Evolutionary conservation across 306 rosid species (phyloP).

Genomic region (barrel medic (Medicago truncatula)): MtrunA17r5.0-ANR NC_053046.1:25219501-25220000

Average conservation of each 20-base stretch:
- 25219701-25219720: constrained; percentile 37
- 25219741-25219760: constrained; percentile 78
- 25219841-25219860: too few relatives aligned
- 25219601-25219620: constrained; percentile 76
- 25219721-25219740: constrained; percentile 86
- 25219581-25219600: constrained; percentile 75
- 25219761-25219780: constrained; percentile 70
- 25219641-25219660: not conserved
- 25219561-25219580: constrained; percentile 63
- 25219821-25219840: constrained; percentile 47
- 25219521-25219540: constrained; percentile 55
- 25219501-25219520: constrained; percentile 32
- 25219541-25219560: constrained; percentile 74
- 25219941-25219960: too few relatives aligned
- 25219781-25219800: constrained; percentile 68
- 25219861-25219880: too few relatives aligned
- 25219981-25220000: too few relatives aligned
- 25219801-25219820: constrained; percentile 59
- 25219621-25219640: constrained; percentile 76
- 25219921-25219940: too few relatives aligned
- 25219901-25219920: too few relatives aligned
- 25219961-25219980: too few relatives aligned
- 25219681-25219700: too few relatives aligned
- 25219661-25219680: too few relatives aligned
- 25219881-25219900: too few relatives aligned